Evolutionary conservation across 2,329 filamentous ascomycete species (phyloP), one percentile per base, ranked within the genome.

Genomic region (Elsinoe perseae): DNA sequence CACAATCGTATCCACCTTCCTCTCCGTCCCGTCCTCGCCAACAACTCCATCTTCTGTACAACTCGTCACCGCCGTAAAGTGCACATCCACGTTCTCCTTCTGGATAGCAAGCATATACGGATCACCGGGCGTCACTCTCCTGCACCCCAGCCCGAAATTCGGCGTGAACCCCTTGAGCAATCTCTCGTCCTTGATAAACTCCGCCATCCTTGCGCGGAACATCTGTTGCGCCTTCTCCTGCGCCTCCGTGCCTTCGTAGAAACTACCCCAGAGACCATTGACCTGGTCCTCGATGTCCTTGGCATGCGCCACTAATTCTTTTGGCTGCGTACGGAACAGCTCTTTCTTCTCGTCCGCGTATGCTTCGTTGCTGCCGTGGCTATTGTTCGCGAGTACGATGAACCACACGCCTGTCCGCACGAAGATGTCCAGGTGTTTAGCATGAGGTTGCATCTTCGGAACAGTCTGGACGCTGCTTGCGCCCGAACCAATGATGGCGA

Each of bases 61-160:
- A 25, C 69, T 68, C 12, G 65, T 66, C 2, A 77, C 75, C 1
- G 71, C 67, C 1, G 75, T 74, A 61, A 78, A 78, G 59, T 77
- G 74, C 0, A 78, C 75, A 60, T 77, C 72, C 1, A 78, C 74
- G 53, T 79, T 79, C 6, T 69, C 66, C 55, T 78, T 69, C 58
- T 77, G 74, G 43, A 79, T 74, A 1, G 76, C 76, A 42, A 68
- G 59, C 71, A 79, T 76, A 60, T 79, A 79, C 1, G 75, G 75
- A 61, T 78, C 75, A 2, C 76, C 77, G 0, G 75, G 75, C 0
- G 74, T 77, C 40, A 77, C 66, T n/a, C 74, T 61, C 9, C 75
- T 69, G 56, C 73, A 77, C 1, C 75, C 75, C 34, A 77, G 59
- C 10, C 70, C 71, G 21, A 73, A 77, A 14, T 70, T 73, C 0